A percentile compares a stretch with the other conserved stretches of the same genome.
phyloP scores from a whole-genome alignment of 495 filamentous ascomycete genomes.

The Darksidea phi region DNA sequence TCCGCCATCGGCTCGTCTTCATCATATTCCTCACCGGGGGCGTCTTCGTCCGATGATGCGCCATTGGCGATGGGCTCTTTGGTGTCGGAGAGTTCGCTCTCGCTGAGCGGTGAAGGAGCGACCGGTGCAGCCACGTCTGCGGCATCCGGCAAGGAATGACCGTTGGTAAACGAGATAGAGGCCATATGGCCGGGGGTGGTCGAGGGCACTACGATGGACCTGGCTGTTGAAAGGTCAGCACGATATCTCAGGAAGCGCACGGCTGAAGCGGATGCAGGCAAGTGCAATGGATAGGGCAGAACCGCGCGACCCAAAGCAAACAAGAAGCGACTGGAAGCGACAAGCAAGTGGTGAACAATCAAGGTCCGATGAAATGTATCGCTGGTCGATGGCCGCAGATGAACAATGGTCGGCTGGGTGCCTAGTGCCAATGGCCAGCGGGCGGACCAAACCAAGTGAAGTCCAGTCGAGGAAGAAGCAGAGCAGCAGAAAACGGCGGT shows the following conservation, averaged over 20 bases:
- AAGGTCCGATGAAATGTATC: slow-evolving; percentile 27
- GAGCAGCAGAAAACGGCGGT: slow-evolving; percentile 1
- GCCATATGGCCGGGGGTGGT: slow-evolving; percentile 41
- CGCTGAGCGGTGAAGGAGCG: slow-evolving; percentile 51
- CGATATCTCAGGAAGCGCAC: slow-evolving; percentile 31
- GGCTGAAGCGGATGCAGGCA: slow-evolving; percentile 30
- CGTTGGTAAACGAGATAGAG: slow-evolving; percentile 49
- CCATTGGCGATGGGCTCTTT: slow-evolving; percentile 39
- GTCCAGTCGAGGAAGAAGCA: neutral
- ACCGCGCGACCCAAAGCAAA: slow-evolving; percentile 39
- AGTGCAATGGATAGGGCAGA: slow-evolving; percentile 31
- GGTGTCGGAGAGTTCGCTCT: slow-evolving; percentile 46
- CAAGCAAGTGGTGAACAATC: slow-evolving; percentile 5
- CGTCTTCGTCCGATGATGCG: slow-evolving; percentile 31
- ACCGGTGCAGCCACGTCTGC: slow-evolving; percentile 44
- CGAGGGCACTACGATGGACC: slow-evolving; percentile 42
- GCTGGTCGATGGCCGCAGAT: slow-evolving; percentile 34
- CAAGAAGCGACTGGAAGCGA: slow-evolving; percentile 30
- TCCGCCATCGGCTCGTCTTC: slow-evolving; percentile 44
- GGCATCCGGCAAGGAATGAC: slow-evolving; percentile 48
- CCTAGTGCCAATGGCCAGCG: slow-evolving; percentile 29
- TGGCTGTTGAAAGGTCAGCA: slow-evolving; percentile 44
- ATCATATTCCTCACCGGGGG: slow-evolving; percentile 29
- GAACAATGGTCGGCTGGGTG: slow-evolving; percentile 4
- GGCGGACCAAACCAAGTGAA: slow-evolving; percentile 6